Conservation (phyloP, 2,329 filamentous ascomycete species). For the Onygenales sp. region DNA sequence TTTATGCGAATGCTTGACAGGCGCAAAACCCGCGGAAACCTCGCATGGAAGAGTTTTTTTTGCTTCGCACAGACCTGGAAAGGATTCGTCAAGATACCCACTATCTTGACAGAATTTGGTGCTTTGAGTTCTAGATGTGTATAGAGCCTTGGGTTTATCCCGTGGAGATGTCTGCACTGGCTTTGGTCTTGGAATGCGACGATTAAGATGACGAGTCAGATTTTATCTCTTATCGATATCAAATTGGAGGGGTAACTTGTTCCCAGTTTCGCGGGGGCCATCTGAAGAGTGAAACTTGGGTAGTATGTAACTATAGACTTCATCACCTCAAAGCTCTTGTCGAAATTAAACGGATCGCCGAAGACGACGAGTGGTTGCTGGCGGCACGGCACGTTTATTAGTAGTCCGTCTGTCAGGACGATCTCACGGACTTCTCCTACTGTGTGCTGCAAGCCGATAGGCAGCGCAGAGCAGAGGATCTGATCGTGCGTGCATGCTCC, state of each 20-base stretch:
- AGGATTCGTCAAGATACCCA: not conserved
- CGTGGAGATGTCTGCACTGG: too few species aligned
- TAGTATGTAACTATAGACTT: not conserved
- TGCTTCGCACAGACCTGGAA: not conserved
- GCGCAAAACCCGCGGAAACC: not conserved
- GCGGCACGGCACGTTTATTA: constrained; percentile 1
- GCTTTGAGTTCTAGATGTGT: not conserved
- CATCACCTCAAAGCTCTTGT: not conserved
- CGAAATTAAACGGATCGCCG: not conserved
- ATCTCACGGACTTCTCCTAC: not conserved
- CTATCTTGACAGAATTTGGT: not conserved
- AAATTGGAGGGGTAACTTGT: not conserved
- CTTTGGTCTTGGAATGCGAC: not conserved
- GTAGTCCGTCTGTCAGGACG: not conserved
- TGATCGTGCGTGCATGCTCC: not conserved
- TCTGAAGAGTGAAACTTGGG: not conserved
- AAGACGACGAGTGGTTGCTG: not conserved
- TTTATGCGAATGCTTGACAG: not conserved
- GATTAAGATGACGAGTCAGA: not conserved
- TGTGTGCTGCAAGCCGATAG: not conserved
- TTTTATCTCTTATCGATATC: not conserved
- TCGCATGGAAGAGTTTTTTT: not conserved
- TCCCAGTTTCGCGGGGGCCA: not conserved
- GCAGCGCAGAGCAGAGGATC: not conserved
- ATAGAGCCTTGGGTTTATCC: not conserved